Base-by-base conservation (phyloP, 2,329 filamentous ascomycete species). In the Aspergillus sp. region DNA sequence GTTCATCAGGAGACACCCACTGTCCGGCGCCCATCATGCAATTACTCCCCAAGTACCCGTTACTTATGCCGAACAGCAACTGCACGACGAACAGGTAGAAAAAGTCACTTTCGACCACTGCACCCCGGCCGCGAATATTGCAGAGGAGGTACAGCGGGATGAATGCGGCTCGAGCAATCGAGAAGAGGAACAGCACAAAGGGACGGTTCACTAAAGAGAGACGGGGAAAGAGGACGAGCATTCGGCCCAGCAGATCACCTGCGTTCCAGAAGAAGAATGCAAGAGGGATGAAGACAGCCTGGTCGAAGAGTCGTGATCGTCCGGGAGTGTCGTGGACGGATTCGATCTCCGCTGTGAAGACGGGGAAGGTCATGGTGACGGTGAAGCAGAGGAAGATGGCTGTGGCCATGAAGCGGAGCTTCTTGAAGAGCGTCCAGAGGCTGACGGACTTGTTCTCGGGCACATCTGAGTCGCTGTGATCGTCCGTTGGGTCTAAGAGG, bases 191-290 rank as follows among this genome's bases (percentile, higher is more conserved):
- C 8, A 97, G 80, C 0, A 86, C 67, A 3, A 81, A 78, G 0
- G 93, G 92, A 15, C 84, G 83, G 53, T 86, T 82, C 0, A 84
- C 84, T 8, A 92, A 77, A 1, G 77, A 74, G 64, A 89, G 68
- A 72, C 80, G 57, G 72, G 88, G 75, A 76, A 84, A 64, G 73
- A 84, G 80, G 1, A 92, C 89, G 1, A 86, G 74, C 19, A 96
- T 78, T 8, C 95, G 86, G 5, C 95, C 95, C 13, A 85, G 63
- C 7, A 98, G 80, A 73, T 98, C 95, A 47, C 95, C 95, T 2
- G 89, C 73, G 72, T 98, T 99, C 95, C 95, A 99, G 72, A 95
- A 86, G 61, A 98, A 86, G 76, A 98, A 96, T 3, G 86, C 92
- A 0, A 97, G 82, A 0, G 95, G 93, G 60, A 98, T 93, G 74